A percentile compares a stretch with the other conserved stretches of the same genome.
Conservation (phyloP, 78 protist genomes). For the Dictyostelium citrinum region DNA sequence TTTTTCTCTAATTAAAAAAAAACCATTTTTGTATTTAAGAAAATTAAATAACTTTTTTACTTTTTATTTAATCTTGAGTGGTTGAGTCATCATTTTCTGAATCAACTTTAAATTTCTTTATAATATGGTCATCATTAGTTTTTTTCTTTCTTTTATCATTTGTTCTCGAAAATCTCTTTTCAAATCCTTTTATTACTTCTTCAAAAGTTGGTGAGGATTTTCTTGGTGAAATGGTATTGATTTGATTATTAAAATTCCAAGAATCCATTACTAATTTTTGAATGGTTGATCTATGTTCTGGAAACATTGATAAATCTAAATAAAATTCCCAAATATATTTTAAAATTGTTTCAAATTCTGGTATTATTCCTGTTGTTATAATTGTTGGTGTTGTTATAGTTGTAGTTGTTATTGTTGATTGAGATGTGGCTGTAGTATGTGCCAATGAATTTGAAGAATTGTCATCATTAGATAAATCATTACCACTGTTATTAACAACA, state of each 20-base stretch:
- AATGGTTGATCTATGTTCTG: not conserved
- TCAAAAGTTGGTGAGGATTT: constrained; percentile 4
- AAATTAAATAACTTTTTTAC: not conserved
- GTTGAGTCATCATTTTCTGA: not conserved
- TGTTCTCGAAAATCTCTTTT: constrained; percentile 8
- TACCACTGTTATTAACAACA: no score
- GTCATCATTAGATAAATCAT: not conserved
- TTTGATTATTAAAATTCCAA: not conserved
- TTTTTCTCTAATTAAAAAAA: not conserved
- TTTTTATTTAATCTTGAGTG: not conserved
- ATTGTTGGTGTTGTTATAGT: not conserved
- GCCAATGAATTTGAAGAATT: not conserved
- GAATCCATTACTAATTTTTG: not conserved
- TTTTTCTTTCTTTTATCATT: constrained; percentile 10
- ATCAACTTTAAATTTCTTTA: not conserved
- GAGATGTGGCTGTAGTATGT: not conserved
- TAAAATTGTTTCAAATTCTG: not conserved
- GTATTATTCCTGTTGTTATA: not conserved
- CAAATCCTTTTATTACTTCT: not conserved
- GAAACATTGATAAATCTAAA: not conserved
- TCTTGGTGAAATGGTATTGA: not conserved
- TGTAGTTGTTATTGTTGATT: not conserved
- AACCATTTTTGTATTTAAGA: no score
- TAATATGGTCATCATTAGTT: not conserved
- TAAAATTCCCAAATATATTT: constrained; percentile 11